Evolutionary conservation across 495 filamentous ascomycete genomes (phyloP).

Genomic region (Polyplosphaeria fusca): DNA sequence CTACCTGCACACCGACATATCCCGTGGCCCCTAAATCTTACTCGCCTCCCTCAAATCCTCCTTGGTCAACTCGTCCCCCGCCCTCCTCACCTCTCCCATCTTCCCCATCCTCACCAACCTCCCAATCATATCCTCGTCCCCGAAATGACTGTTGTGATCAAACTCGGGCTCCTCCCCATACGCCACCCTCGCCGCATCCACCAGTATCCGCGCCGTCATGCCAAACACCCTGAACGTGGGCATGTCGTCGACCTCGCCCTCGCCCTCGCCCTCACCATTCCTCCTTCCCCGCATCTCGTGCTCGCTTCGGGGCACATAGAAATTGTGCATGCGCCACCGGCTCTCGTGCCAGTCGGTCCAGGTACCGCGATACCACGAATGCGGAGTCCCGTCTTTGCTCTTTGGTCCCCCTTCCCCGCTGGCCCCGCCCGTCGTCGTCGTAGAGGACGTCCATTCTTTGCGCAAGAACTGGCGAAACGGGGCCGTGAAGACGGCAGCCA

Average conservation of each 20-base stretch:
- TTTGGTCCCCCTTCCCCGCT: too few species aligned
- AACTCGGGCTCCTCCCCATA: conserved; percentile 80
- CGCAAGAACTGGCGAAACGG: conserved; percentile 67
- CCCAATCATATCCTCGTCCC: conserved; percentile 74
- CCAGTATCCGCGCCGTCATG: conserved; percentile 84
- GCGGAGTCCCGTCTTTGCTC: conserved; percentile 40
- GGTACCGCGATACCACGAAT: conserved; percentile 57
- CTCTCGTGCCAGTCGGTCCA: conserved; percentile 65
- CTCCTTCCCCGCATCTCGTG: too few species aligned
- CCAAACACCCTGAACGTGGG: conserved; percentile 78
- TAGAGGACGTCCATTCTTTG: conserved; percentile 25
- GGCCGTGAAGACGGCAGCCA: conserved; percentile 86
- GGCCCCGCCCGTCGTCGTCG: background rate
- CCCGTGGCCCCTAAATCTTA: too few species aligned
- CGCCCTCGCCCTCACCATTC: background rate
- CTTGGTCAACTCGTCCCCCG: conserved; percentile 53
- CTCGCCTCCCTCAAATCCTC: conserved; percentile 52
- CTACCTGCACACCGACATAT: too few species aligned
- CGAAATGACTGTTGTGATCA: conserved; percentile 73
- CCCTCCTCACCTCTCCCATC: conserved; percentile 54
- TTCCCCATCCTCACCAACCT: conserved; percentile 58
- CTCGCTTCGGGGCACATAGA: conserved; percentile 63
- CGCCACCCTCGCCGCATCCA: conserved; percentile 80
- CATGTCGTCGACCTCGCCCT: conserved; percentile 39
- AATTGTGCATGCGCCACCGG: conserved; percentile 80